Percentiles rank a stretch among this genome's conserved stretches.
Evolutionary conservation across 257 asterid species (phyloP).

Genomic region (Nicotiana otophora): DNA sequence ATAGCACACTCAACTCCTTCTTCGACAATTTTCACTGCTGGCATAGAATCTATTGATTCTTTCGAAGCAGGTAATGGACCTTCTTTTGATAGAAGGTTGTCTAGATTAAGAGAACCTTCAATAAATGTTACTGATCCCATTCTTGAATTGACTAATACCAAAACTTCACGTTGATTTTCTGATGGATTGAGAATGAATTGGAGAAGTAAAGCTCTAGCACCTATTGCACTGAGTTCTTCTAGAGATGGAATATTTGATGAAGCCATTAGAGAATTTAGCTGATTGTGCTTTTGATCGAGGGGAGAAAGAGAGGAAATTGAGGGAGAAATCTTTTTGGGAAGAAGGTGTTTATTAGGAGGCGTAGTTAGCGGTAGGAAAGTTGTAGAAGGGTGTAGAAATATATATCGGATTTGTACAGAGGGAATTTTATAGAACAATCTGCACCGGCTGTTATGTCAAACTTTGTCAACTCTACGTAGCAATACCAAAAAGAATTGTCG

Average conservation of each 20-base stretch:
- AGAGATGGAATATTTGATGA: conserved; percentile 32
- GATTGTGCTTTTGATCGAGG: no score
- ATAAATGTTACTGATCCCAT: conserved; percentile 36
- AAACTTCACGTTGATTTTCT: conserved; percentile 28
- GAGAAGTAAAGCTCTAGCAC: conserved; percentile 38
- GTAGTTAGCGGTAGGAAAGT: no score
- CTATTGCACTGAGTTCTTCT: conserved; percentile 36
- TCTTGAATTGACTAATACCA: conserved; percentile 35
- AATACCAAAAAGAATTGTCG: no score
- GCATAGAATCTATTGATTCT: conserved; percentile 50
- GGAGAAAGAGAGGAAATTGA: no score
- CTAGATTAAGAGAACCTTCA: conserved; percentile 34
- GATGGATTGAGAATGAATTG: conserved; percentile 40
- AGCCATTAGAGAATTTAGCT: conserved; percentile 11
- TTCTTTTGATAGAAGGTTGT: conserved; percentile 23
- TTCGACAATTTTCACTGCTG: conserved; percentile 27
- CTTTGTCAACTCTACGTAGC: no score
- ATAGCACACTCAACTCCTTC: conserved; percentile 48
- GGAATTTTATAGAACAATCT: no score
- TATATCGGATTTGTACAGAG: no score
- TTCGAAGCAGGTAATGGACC: conserved; percentile 50
- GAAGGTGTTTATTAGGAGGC: no score
- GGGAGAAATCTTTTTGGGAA: no score
- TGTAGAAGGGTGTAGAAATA: no score
- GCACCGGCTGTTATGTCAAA: no score